Base-by-base conservation (phyloP, 164 flowering plant genomes). In the Vitis amurensis region DNA sequence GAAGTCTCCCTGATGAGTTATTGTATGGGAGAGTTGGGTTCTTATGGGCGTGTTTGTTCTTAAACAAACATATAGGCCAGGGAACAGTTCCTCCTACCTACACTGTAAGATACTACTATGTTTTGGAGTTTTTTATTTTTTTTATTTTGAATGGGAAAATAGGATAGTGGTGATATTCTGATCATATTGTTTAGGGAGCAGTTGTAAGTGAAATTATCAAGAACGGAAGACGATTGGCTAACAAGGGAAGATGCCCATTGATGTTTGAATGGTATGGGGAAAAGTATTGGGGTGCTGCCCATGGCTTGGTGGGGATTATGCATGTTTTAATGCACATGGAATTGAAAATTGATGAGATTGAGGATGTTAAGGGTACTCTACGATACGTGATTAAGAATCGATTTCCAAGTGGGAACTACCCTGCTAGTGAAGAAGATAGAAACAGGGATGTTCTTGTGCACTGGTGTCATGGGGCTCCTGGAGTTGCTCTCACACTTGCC, bases 391-490 rank as follows among this genome's bases (percentile, higher is more conserved):
- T 91, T 17, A 79, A 72, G 11, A 85, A 89, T 66, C 83, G 91
- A 7, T 87, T 88, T 47, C 88, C 91, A 1, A 86, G 92, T 75
- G 93, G 97, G 1, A 94, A 94, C 73, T 91, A 88, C 67, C 97
- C 88, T 37, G 77, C 89, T 0, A 88, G 90, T 70, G 97, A 94
- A 69, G 92, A 77, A 65, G 75, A 78, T 68, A 78, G 69, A 1
- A 74, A 74, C 19, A 31, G 72, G 2, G 98, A 93, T 70, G 72
- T 77, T 62, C 93, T 90, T 57, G 96, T 91, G 55, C 97, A 91
- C 77, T 91, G 95, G 97, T 90, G 96, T 71, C 97, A 90, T 78
- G 97, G 97, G 7, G 92, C 95, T 59, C 87, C 97, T 51, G 97
- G 98, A 17, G 72, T 89, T 65, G 89, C 89, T 50, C 89, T 93